A percentile compares a stretch with the other conserved stretches of the same genome.
Conservation (phyloP, 176 grass and related monocot species). For the Zizania latifolia region DNA sequence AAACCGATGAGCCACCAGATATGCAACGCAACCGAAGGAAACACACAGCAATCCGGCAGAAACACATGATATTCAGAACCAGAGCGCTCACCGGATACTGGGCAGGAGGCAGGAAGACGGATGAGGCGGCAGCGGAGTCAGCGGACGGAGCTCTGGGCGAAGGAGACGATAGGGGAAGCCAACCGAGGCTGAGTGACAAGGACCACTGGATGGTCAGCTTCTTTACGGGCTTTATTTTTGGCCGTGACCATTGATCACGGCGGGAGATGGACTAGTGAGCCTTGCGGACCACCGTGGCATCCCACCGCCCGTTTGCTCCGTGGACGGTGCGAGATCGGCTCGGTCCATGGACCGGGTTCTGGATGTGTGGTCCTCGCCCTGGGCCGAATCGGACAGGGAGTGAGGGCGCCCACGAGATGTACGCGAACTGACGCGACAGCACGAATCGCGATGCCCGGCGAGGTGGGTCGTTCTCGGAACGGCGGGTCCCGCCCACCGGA, state of each 20-base stretch:
- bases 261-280: too few relatives aligned
- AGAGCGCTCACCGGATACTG: neutral
- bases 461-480: neutral
- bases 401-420: neutral
- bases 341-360: neutral
- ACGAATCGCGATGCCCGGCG: neutral
- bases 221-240: slow-evolving; percentile 17
- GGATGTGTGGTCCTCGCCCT: neutral
- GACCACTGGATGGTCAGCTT: neutral
- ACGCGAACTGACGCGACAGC: too few relatives aligned
- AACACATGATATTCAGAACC: neutral
- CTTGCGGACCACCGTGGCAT: neutral
- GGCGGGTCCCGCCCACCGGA: neutral
- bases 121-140: too few relatives aligned
- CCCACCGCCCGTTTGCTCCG: neutral
- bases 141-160: too few relatives aligned
- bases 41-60: neutral
- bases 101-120: neutral
- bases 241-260: slow-evolving; percentile 14
- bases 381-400: neutral
- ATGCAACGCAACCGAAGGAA: neutral
- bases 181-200: neutral
- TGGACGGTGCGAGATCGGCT: neutral
- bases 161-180: slow-evolving; percentile 5
- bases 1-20: neutral